phyloP scores from a whole-genome alignment of 2,329 filamentous ascomycete genomes.

The Graphiopsis chlorocephala region DNA sequence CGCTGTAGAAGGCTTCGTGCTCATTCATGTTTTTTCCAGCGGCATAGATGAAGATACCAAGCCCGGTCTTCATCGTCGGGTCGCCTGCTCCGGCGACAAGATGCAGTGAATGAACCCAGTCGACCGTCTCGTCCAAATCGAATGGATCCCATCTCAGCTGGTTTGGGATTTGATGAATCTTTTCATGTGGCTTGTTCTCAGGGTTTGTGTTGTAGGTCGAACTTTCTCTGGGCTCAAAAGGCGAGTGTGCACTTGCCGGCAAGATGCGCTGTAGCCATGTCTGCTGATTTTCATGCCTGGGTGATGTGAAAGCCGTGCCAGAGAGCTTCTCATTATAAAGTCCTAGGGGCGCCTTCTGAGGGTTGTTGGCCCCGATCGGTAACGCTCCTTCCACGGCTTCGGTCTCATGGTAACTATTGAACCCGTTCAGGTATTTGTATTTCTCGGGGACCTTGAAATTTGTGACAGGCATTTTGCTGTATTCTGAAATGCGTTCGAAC shows the following conservation, averaged over 20 bases:
- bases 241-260: slow-evolving; percentile 57
- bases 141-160: slow-evolving; percentile 79
- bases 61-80: slow-evolving; percentile 71
- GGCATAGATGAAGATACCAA: slow-evolving; percentile 79
- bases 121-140: slow-evolving; percentile 65
- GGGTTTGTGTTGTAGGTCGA: slow-evolving; percentile 51
- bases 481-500: background rate
- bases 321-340: slow-evolving; percentile 74
- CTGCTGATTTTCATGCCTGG: slow-evolving; percentile 56
- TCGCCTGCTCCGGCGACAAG: slow-evolving; percentile 78
- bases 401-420: slow-evolving; percentile 74
- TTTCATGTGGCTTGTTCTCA: slow-evolving; percentile 50
- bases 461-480: slow-evolving; percentile 59
- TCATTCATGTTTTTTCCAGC: slow-evolving; percentile 73
- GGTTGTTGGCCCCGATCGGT: slow-evolving; percentile 74
- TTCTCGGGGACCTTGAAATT: slow-evolving; percentile 62
- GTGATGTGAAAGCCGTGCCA: slow-evolving; percentile 59
- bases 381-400: slow-evolving; percentile 74
- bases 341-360: slow-evolving; percentile 73
- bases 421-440: slow-evolving; percentile 77
- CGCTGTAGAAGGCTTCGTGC: slow-evolving; percentile 77
- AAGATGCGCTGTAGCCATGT: slow-evolving; percentile 59
- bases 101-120: slow-evolving; percentile 67
- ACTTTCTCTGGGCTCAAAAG: slow-evolving; percentile 51
- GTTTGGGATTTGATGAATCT: slow-evolving; percentile 73